Evolutionary conservation across 2,329 filamentous ascomycete genomes (phyloP).

Genomic region (Macrophomina pseudophaseolina): DNA sequence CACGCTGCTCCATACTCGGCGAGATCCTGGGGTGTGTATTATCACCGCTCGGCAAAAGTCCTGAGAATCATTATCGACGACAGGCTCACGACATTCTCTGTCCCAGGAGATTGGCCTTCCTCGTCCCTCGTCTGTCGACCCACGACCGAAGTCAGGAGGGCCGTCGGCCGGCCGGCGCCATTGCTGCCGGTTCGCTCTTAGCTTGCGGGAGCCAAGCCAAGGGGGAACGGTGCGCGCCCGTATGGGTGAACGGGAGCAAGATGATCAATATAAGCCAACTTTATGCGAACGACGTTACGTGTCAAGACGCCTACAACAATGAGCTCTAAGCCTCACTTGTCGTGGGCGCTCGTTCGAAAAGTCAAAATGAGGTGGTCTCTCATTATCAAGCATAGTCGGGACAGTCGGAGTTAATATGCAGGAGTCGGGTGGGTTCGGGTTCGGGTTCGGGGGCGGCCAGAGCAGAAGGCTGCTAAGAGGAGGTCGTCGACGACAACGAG

Average conservation of each 20-base stretch:
- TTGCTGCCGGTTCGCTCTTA: not conserved
- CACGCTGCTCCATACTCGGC: constrained; percentile 6
- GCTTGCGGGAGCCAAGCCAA: constrained; percentile 20
- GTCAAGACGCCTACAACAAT: constrained; percentile 3
- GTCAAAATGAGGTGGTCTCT: not conserved
- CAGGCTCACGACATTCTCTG: not conserved
- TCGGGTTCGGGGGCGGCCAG: constrained; percentile 2
- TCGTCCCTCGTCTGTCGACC: not conserved
- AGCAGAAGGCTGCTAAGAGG: not conserved
- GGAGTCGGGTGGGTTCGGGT: not conserved
- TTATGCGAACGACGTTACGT: constrained; percentile 24
- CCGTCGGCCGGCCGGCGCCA: not conserved
- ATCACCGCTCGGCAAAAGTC: constrained; percentile 21
- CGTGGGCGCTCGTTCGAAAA: not conserved
- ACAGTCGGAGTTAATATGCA: constrained; percentile 5
- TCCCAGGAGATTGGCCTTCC: not conserved
- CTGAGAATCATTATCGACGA: not conserved
- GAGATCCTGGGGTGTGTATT: constrained; percentile 5
- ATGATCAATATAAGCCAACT: constrained; percentile 22
- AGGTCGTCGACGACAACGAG: no score
- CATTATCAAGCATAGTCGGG: not conserved
- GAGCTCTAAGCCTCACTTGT: constrained; percentile 15
- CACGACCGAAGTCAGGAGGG: not conserved
- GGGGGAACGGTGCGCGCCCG: constrained; percentile 13
- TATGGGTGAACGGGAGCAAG: constrained; percentile 7